Conservation (phyloP, 2,329 filamentous ascomycete species). For the Cercospora canescens region DNA sequence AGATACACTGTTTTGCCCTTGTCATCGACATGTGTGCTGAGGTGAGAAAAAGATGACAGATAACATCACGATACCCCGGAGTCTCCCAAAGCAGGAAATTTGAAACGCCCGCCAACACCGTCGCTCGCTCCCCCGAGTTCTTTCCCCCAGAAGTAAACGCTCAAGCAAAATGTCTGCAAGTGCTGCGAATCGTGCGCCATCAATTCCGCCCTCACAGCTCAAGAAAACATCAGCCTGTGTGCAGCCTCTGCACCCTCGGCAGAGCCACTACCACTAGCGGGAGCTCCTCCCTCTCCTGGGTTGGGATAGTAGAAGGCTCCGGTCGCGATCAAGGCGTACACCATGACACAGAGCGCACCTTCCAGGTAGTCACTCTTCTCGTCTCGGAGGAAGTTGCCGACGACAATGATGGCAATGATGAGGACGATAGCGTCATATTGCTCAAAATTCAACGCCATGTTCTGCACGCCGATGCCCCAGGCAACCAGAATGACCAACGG, state of each 20-base stretch:
- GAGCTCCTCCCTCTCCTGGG: neutral
- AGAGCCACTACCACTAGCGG: neutral
- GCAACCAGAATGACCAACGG: conserved; percentile 80
- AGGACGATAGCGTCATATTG: conserved; percentile 82
- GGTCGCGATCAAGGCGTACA: conserved; percentile 64
- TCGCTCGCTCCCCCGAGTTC: no score
- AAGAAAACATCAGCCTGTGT: conserved; percentile 11
- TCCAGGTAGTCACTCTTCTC: conserved; percentile 90
- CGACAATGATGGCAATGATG: conserved; percentile 71
- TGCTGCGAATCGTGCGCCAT: neutral
- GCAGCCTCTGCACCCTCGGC: conserved; percentile 4
- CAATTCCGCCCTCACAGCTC: neutral
- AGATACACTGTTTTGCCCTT: neutral
- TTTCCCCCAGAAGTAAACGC: no score
- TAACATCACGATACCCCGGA: neutral
- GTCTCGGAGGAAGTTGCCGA: conserved; percentile 77
- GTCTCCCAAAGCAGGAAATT: neutral
- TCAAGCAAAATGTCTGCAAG: no score
- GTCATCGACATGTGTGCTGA: neutral
- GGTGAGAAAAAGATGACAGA: neutral
- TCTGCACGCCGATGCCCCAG: conserved; percentile 68
- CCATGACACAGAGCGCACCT: conserved; percentile 74
- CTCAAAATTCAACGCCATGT: conserved; percentile 81
- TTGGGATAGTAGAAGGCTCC: conserved; percentile 61
- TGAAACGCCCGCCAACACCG: conserved; percentile 5